These are phyloP conservation scores for Leccinellum albellum DNA, from an alignment of 768 basidiomycete species.

Conservation along the genomic window DNA sequence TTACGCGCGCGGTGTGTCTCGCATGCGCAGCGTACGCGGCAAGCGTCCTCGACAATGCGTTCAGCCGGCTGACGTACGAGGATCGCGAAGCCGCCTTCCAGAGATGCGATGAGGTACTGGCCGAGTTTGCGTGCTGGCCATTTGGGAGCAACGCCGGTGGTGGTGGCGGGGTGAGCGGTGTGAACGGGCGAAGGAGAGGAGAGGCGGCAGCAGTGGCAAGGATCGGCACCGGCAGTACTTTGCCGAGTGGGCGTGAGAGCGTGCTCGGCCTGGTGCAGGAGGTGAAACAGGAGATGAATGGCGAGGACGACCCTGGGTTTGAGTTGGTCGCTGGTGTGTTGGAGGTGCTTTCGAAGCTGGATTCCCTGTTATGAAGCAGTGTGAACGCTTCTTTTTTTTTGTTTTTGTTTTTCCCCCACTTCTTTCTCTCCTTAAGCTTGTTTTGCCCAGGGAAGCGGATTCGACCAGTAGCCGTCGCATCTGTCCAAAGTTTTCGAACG, in stretches of 20 bases:
- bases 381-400: slow-evolving; percentile 4
- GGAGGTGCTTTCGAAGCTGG: slow-evolving; percentile 89
- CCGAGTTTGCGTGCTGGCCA: slow-evolving; percentile 90
- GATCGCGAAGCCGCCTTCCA: slow-evolving; percentile 91
- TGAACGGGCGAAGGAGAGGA: slow-evolving; percentile 40
- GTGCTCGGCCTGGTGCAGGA: slow-evolving; percentile 73
- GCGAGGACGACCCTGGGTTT: slow-evolving; percentile 79
- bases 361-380: slow-evolving; percentile 46
- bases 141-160: slow-evolving; percentile 50
- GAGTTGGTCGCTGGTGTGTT: slow-evolving; percentile 91
- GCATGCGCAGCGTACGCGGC: slow-evolving; percentile 93
- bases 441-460: neutral
- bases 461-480: neutral
- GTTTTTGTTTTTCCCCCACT: neutral
- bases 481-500: neutral
- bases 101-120: slow-evolving; percentile 89
- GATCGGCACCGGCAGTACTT: slow-evolving; percentile 53
- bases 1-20: slow-evolving; percentile 75
- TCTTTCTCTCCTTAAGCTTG: neutral
- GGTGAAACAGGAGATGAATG: slow-evolving; percentile 65
- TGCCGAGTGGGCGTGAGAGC: slow-evolving; percentile 57
- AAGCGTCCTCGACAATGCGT: slow-evolving; percentile 92
- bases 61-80: slow-evolving; percentile 85
- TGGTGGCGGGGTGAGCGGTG: slow-evolving; percentile 5
- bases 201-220: slow-evolving; percentile 27